These are phyloP conservation scores for Geosmithia putterillii DNA, from an alignment of 2,329 filamentous ascomycete genomes.

Conservation along the genomic window DNA sequence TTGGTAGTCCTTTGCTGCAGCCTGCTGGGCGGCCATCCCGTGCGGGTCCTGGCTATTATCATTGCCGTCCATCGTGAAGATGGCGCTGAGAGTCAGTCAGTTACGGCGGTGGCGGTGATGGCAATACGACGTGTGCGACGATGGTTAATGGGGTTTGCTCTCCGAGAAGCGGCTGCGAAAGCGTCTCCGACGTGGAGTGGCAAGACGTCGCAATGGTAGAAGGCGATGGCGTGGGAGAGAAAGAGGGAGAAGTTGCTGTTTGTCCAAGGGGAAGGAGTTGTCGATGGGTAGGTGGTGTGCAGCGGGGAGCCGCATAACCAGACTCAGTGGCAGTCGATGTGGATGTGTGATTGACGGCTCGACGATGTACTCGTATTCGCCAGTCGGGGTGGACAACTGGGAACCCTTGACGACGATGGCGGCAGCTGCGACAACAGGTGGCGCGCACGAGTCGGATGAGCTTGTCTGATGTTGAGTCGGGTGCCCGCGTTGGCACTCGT, in stretches of 20 bases:
- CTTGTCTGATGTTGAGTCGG: no score
- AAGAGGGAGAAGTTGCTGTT: background rate
- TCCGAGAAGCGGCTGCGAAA: background rate
- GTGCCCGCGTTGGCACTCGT: no score
- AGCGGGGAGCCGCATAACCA: background rate
- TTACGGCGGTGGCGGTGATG: slow-evolving; percentile 5
- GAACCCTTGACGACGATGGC: background rate
- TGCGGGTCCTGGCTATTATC: slow-evolving; percentile 11
- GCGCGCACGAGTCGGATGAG: no score
- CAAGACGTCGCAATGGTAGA: background rate
- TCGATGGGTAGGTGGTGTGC: background rate
- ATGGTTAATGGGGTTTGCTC: background rate
- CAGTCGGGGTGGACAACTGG: no score
- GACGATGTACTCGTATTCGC: background rate
- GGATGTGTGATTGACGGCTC: background rate
- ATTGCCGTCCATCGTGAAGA: slow-evolving; percentile 19
- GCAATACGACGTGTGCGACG: background rate
- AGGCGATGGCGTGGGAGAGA: background rate
- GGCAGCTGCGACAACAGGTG: no score
- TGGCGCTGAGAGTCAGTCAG: slow-evolving; percentile 1
- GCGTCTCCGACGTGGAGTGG: background rate
- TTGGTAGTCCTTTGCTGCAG: slow-evolving; percentile 45
- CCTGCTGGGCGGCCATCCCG: slow-evolving; percentile 46
- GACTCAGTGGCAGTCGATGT: no score
- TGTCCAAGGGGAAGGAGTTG: background rate